These are phyloP conservation scores for Canavalia gladiata DNA, from an alignment of 306 rosid genomes.

Conservation along the genomic window DNA sequence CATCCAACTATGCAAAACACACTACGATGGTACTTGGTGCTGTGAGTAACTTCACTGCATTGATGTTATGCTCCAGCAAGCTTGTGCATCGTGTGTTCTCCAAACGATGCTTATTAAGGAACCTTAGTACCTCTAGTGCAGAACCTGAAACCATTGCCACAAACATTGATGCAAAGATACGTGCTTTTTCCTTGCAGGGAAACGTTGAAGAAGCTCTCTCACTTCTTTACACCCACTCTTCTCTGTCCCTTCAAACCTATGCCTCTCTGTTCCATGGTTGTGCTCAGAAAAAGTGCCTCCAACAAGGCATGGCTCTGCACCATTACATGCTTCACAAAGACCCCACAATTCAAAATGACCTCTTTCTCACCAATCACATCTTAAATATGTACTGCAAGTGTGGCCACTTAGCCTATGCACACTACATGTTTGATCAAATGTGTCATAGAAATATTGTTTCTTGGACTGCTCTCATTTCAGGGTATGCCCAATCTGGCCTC, in stretches of 20 bases:
- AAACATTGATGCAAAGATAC: constrained; percentile 47
- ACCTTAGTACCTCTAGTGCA: constrained; percentile 39
- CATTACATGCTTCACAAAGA: constrained; percentile 60
- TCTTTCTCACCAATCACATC: constrained; percentile 77
- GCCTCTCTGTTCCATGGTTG: constrained; percentile 79
- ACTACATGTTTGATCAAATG: constrained; percentile 73
- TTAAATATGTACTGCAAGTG: constrained; percentile 83
- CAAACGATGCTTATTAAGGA: constrained; percentile 35
- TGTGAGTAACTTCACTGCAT: background rate
- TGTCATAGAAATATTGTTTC: constrained; percentile 72
- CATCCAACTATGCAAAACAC: constrained; percentile 18
- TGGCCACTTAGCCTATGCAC: constrained; percentile 63
- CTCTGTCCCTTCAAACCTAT: constrained; percentile 65
- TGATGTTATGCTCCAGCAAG: constrained; percentile 45
- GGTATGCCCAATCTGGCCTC: constrained; percentile 63
- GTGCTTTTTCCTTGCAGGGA: constrained; percentile 59
- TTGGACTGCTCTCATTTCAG: constrained; percentile 88
- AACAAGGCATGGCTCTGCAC: constrained; percentile 74
- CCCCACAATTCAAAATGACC: constrained; percentile 53
- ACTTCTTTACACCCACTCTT: constrained; percentile 60
- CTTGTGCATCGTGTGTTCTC: constrained; percentile 32
- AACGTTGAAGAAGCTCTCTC: constrained; percentile 67
- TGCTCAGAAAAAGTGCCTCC: constrained; percentile 63
- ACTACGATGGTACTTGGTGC: background rate
- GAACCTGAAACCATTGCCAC: constrained; percentile 41